Evolutionary conservation across 352 stramenopile genomes (phyloP), one percentile per base, ranked within the genome.

Genomic region (Globisporangium paroecandrum): DNA sequence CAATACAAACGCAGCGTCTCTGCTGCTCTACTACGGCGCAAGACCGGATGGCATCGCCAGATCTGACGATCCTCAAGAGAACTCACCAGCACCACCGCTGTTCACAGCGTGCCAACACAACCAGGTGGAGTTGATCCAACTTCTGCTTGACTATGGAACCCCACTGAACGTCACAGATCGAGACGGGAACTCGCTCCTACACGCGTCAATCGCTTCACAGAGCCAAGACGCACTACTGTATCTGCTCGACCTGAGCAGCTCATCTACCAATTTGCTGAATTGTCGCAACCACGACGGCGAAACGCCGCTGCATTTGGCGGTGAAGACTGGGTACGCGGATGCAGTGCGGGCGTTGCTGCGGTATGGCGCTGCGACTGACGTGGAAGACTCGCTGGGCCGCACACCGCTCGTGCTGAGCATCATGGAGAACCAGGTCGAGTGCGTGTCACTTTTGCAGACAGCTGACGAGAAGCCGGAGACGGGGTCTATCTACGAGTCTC

Each of bases 221-320:
- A 95, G 93, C 54, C 73, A 92, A 38, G 82, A 85, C 55, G 76
- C 97, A 46, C 76, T 92, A 6, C 79, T 86, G 66, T 73, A 89
- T 38, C 70, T 98, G n/a, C 63, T 98, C 13, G 73, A 79, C 25
- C 51, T 59, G 53, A 13, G 34, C 9, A 29, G 25, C 8, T 32
- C 18, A 36, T 58, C 46, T 66, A 78, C 34, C 77, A 81, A 22
- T 0, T 85, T 98, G 43, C 66, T 95, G n/a, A 95, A 97, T 56
- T 75, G 90, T 55, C 75, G 93, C 46, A 98, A 98, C 70, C 83
- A 84, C 5, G 79, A 91, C 65, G 88, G 91, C 20, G 88, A 98
- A 54, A 98, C 91, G 1, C 80, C 94, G 20, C 77, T 97, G 25
- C 94, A 98, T 53, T 89, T 97, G 73, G 90, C 91, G 12, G 78